Evolutionary conservation across 345 rosid genomes (phyloP), one percentile per base, ranked within the genome.

Genomic region (Cardiospermum halicacabum): DNA sequence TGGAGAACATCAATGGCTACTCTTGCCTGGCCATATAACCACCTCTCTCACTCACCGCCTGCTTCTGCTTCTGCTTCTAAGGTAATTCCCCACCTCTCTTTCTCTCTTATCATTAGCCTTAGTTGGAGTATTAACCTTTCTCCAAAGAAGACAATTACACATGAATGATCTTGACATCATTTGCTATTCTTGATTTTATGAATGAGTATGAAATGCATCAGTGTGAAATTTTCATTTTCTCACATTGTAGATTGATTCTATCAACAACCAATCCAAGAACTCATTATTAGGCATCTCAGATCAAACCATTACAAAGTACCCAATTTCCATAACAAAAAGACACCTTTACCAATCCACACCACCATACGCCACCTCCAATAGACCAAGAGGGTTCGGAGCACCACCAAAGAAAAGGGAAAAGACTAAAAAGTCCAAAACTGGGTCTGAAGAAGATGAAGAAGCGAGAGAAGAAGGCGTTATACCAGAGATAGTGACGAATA

Each of bases 401-500:
- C 63, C 89, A 4, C 83, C 82, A 12, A 89, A 77, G 89, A 85
- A 78, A 74, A 70, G 69, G 53, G 81, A 73, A 48, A 92, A 66
- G 72, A 42, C 49, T 6, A 87, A 80, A 73, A 83, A 78, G 67
- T 37, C 73, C 1, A 79, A 66, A 64, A 73, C 62, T 0, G 49
- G 34, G 12, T 18, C n/a, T 15, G 69, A 79, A 34, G 70, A 67
- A 0, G 75, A 68, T 1, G 75, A 67, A 0, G 73, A 70, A 0
- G 81, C 69, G 13, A 47, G 57, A 16, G 86, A 76, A 58, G 84
- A 73, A 22, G 92, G 87, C 25, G 40, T 87, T 22, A 88, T 89
- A 69, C 98, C 97, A 2, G 96, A 89, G 86, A 74, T 89, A 65
- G 97, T 93, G 56, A 93, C 97, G 13, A 93, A 93, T 75, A 80